phyloP scores from a whole-genome alignment of 2,329 filamentous ascomycete species.

The Lachnellula arida region DNA sequence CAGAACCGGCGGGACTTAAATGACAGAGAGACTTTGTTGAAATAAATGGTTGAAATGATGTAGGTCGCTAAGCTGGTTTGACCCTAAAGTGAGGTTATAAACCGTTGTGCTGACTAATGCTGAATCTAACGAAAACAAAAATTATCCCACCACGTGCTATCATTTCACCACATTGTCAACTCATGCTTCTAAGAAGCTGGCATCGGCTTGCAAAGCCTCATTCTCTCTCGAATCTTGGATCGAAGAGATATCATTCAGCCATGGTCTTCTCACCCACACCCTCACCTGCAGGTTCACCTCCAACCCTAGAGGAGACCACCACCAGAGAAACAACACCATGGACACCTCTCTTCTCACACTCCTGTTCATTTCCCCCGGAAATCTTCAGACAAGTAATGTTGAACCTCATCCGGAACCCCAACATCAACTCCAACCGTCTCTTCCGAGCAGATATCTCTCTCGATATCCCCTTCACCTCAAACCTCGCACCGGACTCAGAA shows the following conservation, averaged over 20 bases:
- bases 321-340: slow-evolving; percentile 35
- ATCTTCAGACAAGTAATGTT: slow-evolving; percentile 65
- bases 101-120: too few species aligned
- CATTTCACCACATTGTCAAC: too few species aligned
- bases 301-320: slow-evolving; percentile 34
- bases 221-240: not conserved
- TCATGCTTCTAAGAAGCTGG: not conserved
- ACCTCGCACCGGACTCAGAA: slow-evolving; percentile 28
- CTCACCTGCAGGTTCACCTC: slow-evolving; percentile 26
- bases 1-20: too few species aligned
- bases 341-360: slow-evolving; percentile 51
- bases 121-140: too few species aligned
- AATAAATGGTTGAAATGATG: too few species aligned
- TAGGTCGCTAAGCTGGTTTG: too few species aligned
- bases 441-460: slow-evolving; percentile 73
- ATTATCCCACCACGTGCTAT: too few species aligned
- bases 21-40: too few species aligned
- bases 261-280: not conserved
- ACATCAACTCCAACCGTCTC: slow-evolving; percentile 72
- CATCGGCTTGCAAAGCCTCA: not conserved
- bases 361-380: slow-evolving; percentile 57
- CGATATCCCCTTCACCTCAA: slow-evolving; percentile 39
- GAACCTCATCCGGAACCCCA: slow-evolving; percentile 73
- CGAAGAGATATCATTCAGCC: not conserved
- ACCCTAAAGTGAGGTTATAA: too few species aligned